phyloP scores from a whole-genome alignment of 495 filamentous ascomycete species.

The Hypomontagnella submonticulosa region DNA sequence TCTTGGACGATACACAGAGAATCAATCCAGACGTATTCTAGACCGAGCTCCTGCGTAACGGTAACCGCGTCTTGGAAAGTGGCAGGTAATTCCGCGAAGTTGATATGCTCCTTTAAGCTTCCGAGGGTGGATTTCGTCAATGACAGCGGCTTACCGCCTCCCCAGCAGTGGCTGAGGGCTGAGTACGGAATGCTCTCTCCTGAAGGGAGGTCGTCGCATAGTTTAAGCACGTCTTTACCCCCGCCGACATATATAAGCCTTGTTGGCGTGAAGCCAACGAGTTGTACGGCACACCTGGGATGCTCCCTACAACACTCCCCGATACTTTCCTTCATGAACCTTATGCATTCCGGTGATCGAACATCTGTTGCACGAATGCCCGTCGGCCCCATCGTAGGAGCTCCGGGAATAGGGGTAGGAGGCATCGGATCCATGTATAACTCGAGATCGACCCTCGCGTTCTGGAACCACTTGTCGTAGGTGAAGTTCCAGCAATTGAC shows the following conservation, averaged over 20 bases:
- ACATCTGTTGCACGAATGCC: constrained; percentile 22
- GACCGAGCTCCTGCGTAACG: constrained; percentile 33
- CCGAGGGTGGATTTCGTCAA: constrained; percentile 21
- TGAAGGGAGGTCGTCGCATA: constrained; percentile 8
- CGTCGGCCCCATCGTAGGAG: constrained; percentile 14
- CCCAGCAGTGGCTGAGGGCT: constrained; percentile 49
- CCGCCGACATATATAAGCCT: constrained; percentile 30
- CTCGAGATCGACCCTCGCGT: constrained; percentile 30
- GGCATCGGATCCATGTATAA: constrained; percentile 32
- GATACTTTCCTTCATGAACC: constrained; percentile 33
- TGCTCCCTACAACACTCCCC: constrained; percentile 24
- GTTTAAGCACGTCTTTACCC: constrained; percentile 20
- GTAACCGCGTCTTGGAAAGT: constrained; percentile 45
- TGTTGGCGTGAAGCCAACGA: constrained; percentile 21
- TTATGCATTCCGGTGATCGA: constrained; percentile 26
- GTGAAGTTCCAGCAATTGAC: constrained; percentile 37
- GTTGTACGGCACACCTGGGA: constrained; percentile 4
- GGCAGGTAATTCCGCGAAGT: constrained; percentile 23
- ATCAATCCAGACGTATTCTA: constrained; percentile 51
- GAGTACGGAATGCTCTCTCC: constrained; percentile 31
- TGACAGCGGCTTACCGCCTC: constrained; percentile 23
- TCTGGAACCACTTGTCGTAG: constrained; percentile 36
- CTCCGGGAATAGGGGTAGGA: constrained; percentile 24
- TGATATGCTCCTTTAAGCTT: constrained; percentile 20
- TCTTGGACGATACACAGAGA: constrained; percentile 51